Conservation (phyloP, 2,329 filamentous ascomycete species). For the Didymella glomerata region DNA sequence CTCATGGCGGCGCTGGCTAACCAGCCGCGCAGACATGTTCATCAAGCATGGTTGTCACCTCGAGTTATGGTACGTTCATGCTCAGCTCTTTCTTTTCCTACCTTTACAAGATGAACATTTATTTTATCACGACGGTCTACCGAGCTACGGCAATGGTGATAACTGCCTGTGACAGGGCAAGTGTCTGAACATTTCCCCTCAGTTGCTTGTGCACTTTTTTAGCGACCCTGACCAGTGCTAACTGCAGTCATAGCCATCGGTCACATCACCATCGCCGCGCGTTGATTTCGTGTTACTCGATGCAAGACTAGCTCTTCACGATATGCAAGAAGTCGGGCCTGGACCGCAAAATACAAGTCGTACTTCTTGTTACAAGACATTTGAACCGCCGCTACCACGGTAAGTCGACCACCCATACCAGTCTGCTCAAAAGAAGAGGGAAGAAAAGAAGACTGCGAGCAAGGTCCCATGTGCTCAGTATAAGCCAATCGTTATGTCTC, state of each 20-base stretch:
- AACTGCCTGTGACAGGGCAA: conserved; percentile 78
- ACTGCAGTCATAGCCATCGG: conserved; percentile 11
- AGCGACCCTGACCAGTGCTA: conserved; percentile 12
- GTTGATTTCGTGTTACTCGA: conserved; percentile 8
- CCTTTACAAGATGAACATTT: conserved; percentile 53
- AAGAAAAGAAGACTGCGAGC: neutral
- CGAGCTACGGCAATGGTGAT: conserved; percentile 83
- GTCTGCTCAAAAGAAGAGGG: neutral
- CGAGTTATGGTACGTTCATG: conserved; percentile 24
- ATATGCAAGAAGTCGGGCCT: conserved; percentile 14
- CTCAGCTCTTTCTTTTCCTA: neutral
- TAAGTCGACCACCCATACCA: neutral
- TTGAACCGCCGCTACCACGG: neutral
- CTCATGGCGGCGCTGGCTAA: conserved; percentile 35
- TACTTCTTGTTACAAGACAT: neutral
- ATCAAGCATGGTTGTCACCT: neutral
- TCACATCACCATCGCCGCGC: too few relatives aligned
- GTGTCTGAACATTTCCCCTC: conserved; percentile 40
- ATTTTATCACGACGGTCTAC: conserved; percentile 84
- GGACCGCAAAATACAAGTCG: neutral
- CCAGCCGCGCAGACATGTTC: conserved; percentile 22
- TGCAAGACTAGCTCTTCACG: conserved; percentile 21
- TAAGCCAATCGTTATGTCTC: conserved; percentile 68
- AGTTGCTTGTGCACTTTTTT: neutral
- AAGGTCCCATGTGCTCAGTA: conserved; percentile 53